Conservation (phyloP, 768 basidiomycete species). For the Xanthoconium purpureum region DNA sequence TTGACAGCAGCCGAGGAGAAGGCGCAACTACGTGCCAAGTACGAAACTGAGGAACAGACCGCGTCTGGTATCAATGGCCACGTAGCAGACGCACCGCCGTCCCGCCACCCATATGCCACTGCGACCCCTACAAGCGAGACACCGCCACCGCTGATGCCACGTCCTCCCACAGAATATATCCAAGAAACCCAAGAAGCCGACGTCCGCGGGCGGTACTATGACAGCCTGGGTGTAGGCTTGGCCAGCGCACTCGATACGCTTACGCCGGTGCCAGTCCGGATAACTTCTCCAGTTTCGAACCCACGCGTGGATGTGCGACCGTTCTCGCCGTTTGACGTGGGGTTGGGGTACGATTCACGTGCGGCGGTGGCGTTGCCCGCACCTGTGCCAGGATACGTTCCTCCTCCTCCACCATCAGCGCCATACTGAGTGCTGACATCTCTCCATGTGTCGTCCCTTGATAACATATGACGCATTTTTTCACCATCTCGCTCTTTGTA, state of each 20-base stretch:
- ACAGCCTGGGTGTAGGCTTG: conserved; percentile 19
- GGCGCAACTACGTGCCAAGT: conserved; percentile 61
- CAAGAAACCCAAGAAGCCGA: conserved; percentile 80
- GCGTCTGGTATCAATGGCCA: conserved; percentile 24
- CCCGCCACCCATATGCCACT: conserved; percentile 17
- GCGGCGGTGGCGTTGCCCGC: conserved; percentile 2
- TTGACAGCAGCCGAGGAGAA: conserved; percentile 81
- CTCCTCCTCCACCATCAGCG: conserved; percentile 7
- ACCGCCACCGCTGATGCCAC: conserved; percentile 68
- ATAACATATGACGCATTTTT: conserved; percentile 14
- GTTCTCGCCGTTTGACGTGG: conserved; percentile 47
- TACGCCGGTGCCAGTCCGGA: conserved; percentile 9
- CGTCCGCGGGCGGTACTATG: conserved; percentile 45
- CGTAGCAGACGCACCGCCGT: not conserved
- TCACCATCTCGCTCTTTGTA: not conserved
- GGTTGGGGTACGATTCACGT: conserved; percentile 18
- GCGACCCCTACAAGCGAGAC: conserved; percentile 15
- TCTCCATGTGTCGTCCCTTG: conserved; percentile 7
- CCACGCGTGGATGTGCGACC: conserved; percentile 38
- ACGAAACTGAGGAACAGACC: conserved; percentile 50
- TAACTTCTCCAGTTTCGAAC: conserved; percentile 9
- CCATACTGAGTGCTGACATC: conserved; percentile 8
- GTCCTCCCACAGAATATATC: conserved; percentile 77
- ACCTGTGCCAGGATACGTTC: conserved; percentile 1
- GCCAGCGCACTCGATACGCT: conserved; percentile 36